Evolutionary conservation across 1,284 basidiomycete species (phyloP), one percentile per base, ranked within the genome.

Genomic region (Coniophora puteana): DNA sequence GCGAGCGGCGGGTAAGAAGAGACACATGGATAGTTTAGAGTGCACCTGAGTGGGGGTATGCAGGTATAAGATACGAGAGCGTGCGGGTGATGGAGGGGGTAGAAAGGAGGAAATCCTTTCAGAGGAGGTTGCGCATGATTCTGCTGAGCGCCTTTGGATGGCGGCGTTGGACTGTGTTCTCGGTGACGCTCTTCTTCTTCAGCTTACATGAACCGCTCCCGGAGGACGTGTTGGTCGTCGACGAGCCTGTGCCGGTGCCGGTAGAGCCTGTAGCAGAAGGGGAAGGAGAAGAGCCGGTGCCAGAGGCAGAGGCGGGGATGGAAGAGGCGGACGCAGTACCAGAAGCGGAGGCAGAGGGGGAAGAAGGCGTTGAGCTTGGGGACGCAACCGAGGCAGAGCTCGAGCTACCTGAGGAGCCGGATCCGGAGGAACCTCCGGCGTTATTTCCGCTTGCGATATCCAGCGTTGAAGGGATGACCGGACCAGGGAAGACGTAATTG

Each of bases 401-500:
- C 26, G 22, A 46, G 28, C 36, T 40, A n/a, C 12, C 14, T n/a
- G 29, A 14, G 6, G 29, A 6, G 29, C 29, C n/a, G 29, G 29
- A 31, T 31, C 29, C 29, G n/a, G 29, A 7, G n/a, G 29, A n/a
- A n/a, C 26, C 10, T n/a, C n/a, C n/a, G 26, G 26, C n/a, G 26
- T n/a, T 27, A n/a, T 8, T 8, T 10, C 31, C 10, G 16, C 34
- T 8, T n/a, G n/a, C n/a, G n/a, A n/a, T 43, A 18, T 50, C 47
- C 20, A 51, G 57, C 13, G 65, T 55, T 27, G 51, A 45, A 23
- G 62, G 50, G n/a, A 69, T 48, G 26, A 55, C 20, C 4, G 61
- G 67, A 2, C 69, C 69, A 14, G 69, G 69, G 56, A 71, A 72
- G 4, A 26, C 43, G 41, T 74, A 72, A 4, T n/a, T n/a, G 42